Conservation (phyloP, 805 yeast species). For the Candida nemodendra region DNA sequence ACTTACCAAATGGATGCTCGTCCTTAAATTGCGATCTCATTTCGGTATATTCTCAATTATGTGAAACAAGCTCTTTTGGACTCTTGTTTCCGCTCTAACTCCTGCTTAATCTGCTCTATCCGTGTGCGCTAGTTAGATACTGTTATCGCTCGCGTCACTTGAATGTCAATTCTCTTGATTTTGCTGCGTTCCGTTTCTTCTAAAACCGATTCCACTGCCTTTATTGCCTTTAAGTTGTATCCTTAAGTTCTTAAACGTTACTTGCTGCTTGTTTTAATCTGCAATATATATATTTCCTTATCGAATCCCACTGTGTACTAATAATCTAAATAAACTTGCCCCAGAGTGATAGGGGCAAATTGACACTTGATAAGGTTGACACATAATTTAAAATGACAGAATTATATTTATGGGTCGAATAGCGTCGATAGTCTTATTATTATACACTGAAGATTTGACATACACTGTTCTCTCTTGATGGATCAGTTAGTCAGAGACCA, state of each 20-base stretch:
- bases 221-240: too few species aligned
- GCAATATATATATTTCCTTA: too few species aligned
- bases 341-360: conserved; percentile 11
- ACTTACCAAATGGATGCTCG: conserved; percentile 91
- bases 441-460: conserved; percentile 2
- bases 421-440: conserved; percentile 16
- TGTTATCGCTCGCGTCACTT: background rate
- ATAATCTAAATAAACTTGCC: too few species aligned
- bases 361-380: conserved; percentile 17
- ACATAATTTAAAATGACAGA: conserved; percentile 12
- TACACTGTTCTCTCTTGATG: conserved; percentile 3
- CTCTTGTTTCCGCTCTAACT: too few species aligned
- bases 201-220: too few species aligned
- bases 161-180: too few species aligned
- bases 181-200: too few species aligned
- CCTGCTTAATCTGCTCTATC: too few species aligned
- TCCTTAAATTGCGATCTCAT: conserved; percentile 94
- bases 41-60: conserved; percentile 6
- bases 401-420: too few species aligned
- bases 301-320: too few species aligned
- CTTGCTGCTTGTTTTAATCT: too few species aligned
- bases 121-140: background rate
- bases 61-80: conserved; percentile 1
- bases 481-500: conserved; percentile 10
- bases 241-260: too few species aligned